Evolutionary conservation across 2,329 filamentous ascomycete species (phyloP), one percentile per base, ranked within the genome.

Genomic region (Diaporthe velutina): DNA sequence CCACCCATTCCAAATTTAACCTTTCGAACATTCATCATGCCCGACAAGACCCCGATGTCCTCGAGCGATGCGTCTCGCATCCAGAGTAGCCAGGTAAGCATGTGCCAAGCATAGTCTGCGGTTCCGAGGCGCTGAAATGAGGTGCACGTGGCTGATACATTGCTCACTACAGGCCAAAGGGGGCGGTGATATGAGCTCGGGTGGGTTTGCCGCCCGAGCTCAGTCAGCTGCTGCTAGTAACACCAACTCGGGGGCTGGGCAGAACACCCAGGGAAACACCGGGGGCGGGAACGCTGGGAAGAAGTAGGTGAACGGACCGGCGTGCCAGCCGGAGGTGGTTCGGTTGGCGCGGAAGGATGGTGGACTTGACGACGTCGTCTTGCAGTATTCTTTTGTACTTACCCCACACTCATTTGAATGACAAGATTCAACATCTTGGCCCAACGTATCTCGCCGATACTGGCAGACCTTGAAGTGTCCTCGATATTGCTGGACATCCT

Each of bases 351-450:
- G n/a, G 17, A 10, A 54, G 48, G 64, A 40, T 28, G 48, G 48
- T 40, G 48, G 17, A 38, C 13, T 35, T 54, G 48, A 38, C 19
- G 25, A 33, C 17, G 45, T 42, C n/a, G 33, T 38, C 57, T 33
- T n/a, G n/a, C 8, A 42, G 33, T 25, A 12, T 38, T 30, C n/a
- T 54, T 25, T 2, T 61, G 30, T 71, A 33, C n/a, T 33, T 30
- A 38, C 7, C n/a, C 30, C 48, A 52, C n/a, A 64, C 13, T 38
- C 35, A 5, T 38, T 60, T 54, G 57, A 35, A 52, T 60, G 25
- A 42, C 57, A 52, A 61, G 57, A 71, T 52, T 71, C 70, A 61
- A 71, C 30, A 71, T 71, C 55, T 61, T 54, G 48, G 19, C 30
- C n/a, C n/a, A 40, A 40, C n/a, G 4, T 17, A 15, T 54, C 9